These are phyloP conservation scores for Litsea cubeba DNA, from an alignment of 164 flowering plant species.

Conservation along the genomic window DNA sequence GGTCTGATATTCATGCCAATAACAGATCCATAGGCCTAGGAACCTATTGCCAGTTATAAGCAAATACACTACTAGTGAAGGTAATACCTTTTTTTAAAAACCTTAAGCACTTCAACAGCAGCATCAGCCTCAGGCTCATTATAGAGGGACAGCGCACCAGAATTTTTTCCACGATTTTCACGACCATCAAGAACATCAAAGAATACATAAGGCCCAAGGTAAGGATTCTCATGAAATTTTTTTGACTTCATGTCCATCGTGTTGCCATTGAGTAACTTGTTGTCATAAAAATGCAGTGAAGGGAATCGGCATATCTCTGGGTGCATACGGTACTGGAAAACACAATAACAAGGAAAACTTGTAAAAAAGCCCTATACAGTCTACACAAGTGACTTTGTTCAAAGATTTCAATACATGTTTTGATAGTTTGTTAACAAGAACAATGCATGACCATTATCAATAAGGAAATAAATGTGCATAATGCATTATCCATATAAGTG, in stretches of 20 bases:
- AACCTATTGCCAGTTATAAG: background rate
- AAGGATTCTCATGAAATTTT: slow-evolving; percentile 57
- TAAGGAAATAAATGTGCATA: too few relatives aligned
- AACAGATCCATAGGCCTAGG: background rate
- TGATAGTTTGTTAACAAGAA: too few relatives aligned
- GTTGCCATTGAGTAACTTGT: slow-evolving; percentile 70
- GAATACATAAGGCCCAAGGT: slow-evolving; percentile 84
- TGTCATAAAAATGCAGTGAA: slow-evolving; percentile 82
- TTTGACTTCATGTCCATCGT: slow-evolving; percentile 50
- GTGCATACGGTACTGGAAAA: slow-evolving; percentile 94
- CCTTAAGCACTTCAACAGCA: slow-evolving; percentile 66
- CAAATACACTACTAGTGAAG: background rate
- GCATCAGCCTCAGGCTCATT: slow-evolving; percentile 87
- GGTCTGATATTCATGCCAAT: background rate
- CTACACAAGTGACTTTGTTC: background rate
- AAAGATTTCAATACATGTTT: background rate
- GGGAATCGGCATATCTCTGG: slow-evolving; percentile 96
- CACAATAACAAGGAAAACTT: background rate
- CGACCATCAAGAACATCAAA: slow-evolving; percentile 81
- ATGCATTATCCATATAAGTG: too few relatives aligned
- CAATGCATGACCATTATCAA: too few relatives aligned
- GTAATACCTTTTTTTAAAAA: slow-evolving; percentile 64
- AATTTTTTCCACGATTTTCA: slow-evolving; percentile 57
- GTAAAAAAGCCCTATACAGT: background rate
- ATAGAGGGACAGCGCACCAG: slow-evolving; percentile 60